Evolutionary conservation across 805 yeast species (phyloP), one percentile per base, ranked within the genome.

Genomic region (Schizosaccharomyces japonicus): DNA sequence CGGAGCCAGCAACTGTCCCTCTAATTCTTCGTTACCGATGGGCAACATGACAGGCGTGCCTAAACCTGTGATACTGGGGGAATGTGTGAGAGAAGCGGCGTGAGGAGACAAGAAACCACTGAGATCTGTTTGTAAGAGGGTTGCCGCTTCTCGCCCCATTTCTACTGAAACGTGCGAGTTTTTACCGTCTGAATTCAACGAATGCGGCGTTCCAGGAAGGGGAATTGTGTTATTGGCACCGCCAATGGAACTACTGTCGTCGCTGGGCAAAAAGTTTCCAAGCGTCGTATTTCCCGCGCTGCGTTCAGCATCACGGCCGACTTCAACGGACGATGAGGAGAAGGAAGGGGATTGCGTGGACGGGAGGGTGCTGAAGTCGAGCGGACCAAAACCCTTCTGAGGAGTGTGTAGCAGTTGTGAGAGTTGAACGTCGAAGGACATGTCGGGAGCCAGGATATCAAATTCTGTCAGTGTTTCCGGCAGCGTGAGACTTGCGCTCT

Each of bases 381-480:
- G 61, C 49, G 72, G 78, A 29, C 66, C 61, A 8, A 10, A 13
- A 8, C 23, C 8, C 5, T 30, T 46, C 52, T 40, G 50, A 50
- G 21, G 52, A 48, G 49, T 54, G 44, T 30, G 51, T 49, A 23
- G 47, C 48, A 11, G 30, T 21, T 27, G 46, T 15, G 33, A 27
- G 23, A 21, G 17, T 13, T 47, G 48, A 28, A 27, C 45, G 47
- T 56, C 63, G 44, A 56, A 54, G 19, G 49, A 47, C 15, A 56
- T 53, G 33, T 51, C 55, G 13, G 42, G 51, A 15, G 40, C 36
- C 15, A 52, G 44, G 52, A 82, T 72, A 56, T 81, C 92, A 33
- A 76, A 69, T 50, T 76, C 81, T 0, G 93, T 78, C 42, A 83
- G 77, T 17, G 81, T 80, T 61, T 84, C 93, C 55, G 70, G 75